Base-by-base conservation (phyloP, 139 green algal species). In the Spirogloea muscicola region DNA sequence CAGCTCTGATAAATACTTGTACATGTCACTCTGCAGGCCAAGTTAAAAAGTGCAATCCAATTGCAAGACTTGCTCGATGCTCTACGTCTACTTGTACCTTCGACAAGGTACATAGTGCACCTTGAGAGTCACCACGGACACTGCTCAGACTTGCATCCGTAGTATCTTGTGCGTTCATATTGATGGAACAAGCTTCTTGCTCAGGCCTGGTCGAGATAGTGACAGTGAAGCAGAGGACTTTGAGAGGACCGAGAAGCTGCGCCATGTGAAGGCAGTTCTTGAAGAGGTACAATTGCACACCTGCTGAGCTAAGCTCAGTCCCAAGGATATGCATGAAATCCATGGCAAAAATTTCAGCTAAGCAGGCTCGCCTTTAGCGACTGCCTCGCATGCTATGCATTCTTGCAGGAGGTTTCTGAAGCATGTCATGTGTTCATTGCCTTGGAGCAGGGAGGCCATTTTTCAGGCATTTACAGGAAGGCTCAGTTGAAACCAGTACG, bases 381-480 rank as follows among this genome's bases (percentile, higher is more conserved):
- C n/a, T n/a, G n/a, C n/a, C n/a, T n/a, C n/a, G n/a, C n/a, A n/a
- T n/a, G n/a, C n/a, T n/a, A n/a, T n/a, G n/a, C n/a, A n/a, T n/a
- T n/a, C n/a, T 55, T 55, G 46, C 21, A 55, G 46, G 21, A 55
- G 46, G 46, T 55, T 21, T 55, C 46, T 55, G 46, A 55, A 55
- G 21, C 21, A 21, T 21, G 21, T 55, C 46, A 42, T 65, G 13
- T 18, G n/a, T 18, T 65, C 57, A 42, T 65, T n/a, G n/a, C n/a
- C n/a, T n/a, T n/a, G n/a, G n/a, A n/a, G n/a, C 62, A 89, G 68
- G 90, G 87, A 25, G 92, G 90, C 36, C 84, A 90, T 66, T 96
- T 96, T 85, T 87, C 84, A 18, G 93, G 94, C 51, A 93, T 99
- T 80, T 98, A 99, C 77, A 86, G 94, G 36, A 99, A 99, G 87